These are phyloP conservation scores for Puya raimondii DNA, from an alignment of 176 grass and related monocot species.

Conservation along the genomic window DNA sequence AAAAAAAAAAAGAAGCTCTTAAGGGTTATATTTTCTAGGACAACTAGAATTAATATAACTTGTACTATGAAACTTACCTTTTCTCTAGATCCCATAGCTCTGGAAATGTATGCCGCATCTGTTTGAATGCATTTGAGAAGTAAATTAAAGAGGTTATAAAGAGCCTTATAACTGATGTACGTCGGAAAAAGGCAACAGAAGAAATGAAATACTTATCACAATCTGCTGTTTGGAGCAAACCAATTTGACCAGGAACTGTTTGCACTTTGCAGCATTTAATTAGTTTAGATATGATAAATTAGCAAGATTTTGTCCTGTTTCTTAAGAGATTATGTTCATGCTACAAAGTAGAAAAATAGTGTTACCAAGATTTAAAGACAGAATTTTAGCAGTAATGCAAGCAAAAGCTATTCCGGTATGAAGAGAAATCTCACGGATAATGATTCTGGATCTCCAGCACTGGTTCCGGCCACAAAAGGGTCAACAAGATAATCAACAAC, in stretches of 20 bases:
- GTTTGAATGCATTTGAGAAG: constrained; percentile 30
- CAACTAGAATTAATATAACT: neutral
- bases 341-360: neutral
- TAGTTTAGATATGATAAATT: neutral
- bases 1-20: neutral
- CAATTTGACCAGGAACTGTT: neutral
- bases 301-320: neutral
- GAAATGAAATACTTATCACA: neutral
- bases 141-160: constrained; percentile 17
- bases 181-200: neutral
- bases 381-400: constrained; percentile 10
- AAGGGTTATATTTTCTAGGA: neutral
- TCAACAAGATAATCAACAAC: constrained; percentile 94
- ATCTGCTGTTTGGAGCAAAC: neutral
- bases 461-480: constrained; percentile 96
- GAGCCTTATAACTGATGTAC: neutral
- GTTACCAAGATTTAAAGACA: neutral
- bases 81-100: constrained; percentile 93
- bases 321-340: neutral
- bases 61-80: constrained; percentile 49
- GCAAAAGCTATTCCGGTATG: constrained; percentile 1
- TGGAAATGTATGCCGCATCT: constrained; percentile 86
- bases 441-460: constrained; percentile 84
- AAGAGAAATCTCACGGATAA: constrained; percentile 59
- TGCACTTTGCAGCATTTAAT: neutral